Conservation (phyloP, 2,329 filamentous ascomycete genomes). For the Coccinonectria pachysandricola region DNA sequence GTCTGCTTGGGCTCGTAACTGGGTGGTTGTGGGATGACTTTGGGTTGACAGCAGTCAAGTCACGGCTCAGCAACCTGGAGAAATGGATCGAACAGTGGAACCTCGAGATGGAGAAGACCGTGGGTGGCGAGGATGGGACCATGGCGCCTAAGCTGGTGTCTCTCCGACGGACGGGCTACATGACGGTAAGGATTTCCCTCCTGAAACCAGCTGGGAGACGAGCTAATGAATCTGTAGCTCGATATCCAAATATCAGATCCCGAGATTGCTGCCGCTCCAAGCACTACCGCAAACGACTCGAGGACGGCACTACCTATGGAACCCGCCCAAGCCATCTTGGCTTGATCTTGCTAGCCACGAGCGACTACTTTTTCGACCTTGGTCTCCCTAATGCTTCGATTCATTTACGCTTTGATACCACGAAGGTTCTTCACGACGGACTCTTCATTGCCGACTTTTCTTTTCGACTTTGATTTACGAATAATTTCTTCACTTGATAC, state of each 20-base stretch:
- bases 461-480: neutral
- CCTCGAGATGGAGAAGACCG: slow-evolving; percentile 49
- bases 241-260: slow-evolving; percentile 77
- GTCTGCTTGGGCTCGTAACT: slow-evolving; percentile 67
- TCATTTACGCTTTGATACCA: slow-evolving; percentile 3
- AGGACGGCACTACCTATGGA: slow-evolving; percentile 25
- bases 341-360: slow-evolving; percentile 7
- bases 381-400: no score
- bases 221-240: no score
- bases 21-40: slow-evolving; percentile 94
- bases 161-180: slow-evolving; percentile 74
- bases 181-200: slow-evolving; percentile 50
- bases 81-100: slow-evolving; percentile 85
- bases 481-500: slow-evolving; percentile 15
- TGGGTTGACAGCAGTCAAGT: slow-evolving; percentile 67
- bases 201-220: no score
- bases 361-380: no score
- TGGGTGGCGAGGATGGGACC: slow-evolving; percentile 38
- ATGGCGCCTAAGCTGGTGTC: slow-evolving; percentile 63
- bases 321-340: slow-evolving; percentile 16
- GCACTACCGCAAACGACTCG: slow-evolving; percentile 29
- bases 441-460: neutral
- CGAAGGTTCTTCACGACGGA: no score
- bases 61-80: slow-evolving; percentile 60
- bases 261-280: slow-evolving; percentile 49